A percentile compares a stretch with the other conserved stretches of the same genome.
Evolutionary conservation across 345 rosid genomes (phyloP).

Genomic region (Sonneratia caseolaris): DNA sequence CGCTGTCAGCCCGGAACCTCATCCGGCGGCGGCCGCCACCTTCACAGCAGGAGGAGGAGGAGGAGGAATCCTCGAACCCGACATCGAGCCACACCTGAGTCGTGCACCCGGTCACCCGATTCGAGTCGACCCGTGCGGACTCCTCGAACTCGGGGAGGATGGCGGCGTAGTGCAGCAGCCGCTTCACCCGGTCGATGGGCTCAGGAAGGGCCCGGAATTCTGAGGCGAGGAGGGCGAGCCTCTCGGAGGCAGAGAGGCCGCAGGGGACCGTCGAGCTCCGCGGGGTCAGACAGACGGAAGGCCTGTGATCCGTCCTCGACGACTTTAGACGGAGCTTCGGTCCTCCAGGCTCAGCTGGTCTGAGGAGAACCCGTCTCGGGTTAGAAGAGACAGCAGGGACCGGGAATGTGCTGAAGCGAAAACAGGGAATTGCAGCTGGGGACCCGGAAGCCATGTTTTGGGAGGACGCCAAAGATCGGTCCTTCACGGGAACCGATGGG

Average conservation of each 20-base stretch:
- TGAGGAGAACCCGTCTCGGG: background rate
- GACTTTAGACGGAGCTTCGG: background rate
- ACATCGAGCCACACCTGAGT: conserved; percentile 82
- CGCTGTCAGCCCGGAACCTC: conserved; percentile 75
- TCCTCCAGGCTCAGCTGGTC: background rate
- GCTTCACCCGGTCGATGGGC: conserved; percentile 75
- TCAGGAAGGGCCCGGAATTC: conserved; percentile 53
- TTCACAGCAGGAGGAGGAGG: background rate
- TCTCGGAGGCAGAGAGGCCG: conserved; percentile 17
- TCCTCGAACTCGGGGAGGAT: conserved; percentile 53
- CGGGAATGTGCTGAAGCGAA: too few relatives aligned
- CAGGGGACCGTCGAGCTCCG: background rate
- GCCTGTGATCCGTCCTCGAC: background rate
- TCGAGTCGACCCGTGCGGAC: conserved; percentile 45
- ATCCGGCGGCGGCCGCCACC: conserved; percentile 8
- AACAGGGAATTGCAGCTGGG: too few relatives aligned
- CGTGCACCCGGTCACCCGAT: conserved; percentile 68
- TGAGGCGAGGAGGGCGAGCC: conserved; percentile 33
- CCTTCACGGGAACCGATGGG: too few relatives aligned
- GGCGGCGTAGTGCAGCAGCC: conserved; percentile 62
- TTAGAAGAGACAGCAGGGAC: too few relatives aligned
- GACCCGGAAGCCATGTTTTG: too few relatives aligned
- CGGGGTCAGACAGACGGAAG: background rate
- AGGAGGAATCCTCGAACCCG: conserved; percentile 26
- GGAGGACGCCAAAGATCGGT: too few relatives aligned